Evolutionary conservation across 2,329 filamentous ascomycete species (phyloP), one percentile per base, ranked within the genome.

Genomic region (Pseudocercospora macadamiae): DNA sequence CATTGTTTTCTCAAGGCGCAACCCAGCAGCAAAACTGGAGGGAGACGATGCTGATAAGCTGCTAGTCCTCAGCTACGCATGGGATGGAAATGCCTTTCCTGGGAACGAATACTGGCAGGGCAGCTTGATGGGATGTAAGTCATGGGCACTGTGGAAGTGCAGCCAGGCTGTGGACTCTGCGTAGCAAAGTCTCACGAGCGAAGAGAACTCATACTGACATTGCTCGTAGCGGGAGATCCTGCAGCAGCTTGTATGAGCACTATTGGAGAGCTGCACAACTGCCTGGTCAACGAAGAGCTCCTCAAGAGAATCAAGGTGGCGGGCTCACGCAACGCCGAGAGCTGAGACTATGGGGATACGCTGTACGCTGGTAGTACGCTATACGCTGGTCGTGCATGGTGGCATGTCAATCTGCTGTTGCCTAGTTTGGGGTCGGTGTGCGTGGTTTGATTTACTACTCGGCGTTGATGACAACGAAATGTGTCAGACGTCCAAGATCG

Each of bases 81-180:
- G 71, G 70, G 72, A 74, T 58, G 70, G 68, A 1, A 73, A 73
- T 53, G 60, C 70, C 3, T 72, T 72, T 48, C 70, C 70, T 1
- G 70, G 72, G 2, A 73, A 74, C 44, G 70, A 74, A 57, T 74
- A 71, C 48, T 74, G 71, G 70, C 32, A 55, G 7, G 69, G 70
- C 0, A 61, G 57, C 25, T 51, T 74, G 42, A 32, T 54, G 3
- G 67, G 62, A 0, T 68, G 19, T 47, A 26, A 47, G 42, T 47
- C 23, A 14, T 12, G 19, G 19, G 4, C 18, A 2, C 23, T 7
- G 28, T 32, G 6, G 6, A 32, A 6, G 6, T 32, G 6, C 28
- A 7, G 6, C 28, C 28, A 6, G 6, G 28, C 28, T 7, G 12
- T n/a, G n/a, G n/a, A n/a, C n/a, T n/a, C n/a, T n/a, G n/a, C n/a